A percentile compares a stretch with the other conserved stretches of the same genome.
These are phyloP conservation scores for Pseudogymnoascus sp. DNA, from an alignment of 2,329 filamentous ascomycete genomes.

Conservation along the genomic window DNA sequence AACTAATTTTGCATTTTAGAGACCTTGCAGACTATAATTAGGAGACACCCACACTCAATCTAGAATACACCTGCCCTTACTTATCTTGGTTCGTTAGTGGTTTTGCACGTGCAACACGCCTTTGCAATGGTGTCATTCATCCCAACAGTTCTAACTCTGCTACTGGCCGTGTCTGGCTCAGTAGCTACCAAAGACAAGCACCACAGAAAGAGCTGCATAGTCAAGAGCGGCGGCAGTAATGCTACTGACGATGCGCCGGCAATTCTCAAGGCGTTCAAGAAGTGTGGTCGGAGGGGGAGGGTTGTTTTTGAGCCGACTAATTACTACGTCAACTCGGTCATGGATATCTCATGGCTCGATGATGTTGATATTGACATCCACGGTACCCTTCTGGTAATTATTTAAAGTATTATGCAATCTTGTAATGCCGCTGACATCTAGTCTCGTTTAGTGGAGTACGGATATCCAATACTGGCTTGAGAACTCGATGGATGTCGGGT, in stretches of 20 bases:
- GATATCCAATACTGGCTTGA: conserved; percentile 45
- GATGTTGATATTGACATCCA: conserved; percentile 35
- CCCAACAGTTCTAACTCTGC: background rate
- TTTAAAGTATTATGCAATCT: background rate
- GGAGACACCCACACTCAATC: background rate
- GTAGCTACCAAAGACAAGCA: conserved; percentile 24
- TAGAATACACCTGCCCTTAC: background rate
- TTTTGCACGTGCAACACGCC: background rate
- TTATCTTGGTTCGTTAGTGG: background rate
- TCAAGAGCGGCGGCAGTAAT: conserved; percentile 13
- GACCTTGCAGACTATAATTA: background rate
- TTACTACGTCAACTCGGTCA: conserved; percentile 36
- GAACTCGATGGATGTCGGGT: conserved; percentile 42
- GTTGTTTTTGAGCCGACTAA: conserved; percentile 36
- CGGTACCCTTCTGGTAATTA: conserved; percentile 7
- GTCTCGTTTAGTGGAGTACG: conserved; percentile 30
- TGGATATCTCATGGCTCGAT: conserved; percentile 36
- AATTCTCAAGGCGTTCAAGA: conserved; percentile 33
- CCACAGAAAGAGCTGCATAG: conserved; percentile 11
- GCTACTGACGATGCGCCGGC: conserved; percentile 33
- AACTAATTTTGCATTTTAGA: background rate
- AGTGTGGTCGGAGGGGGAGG: conserved; percentile 33
- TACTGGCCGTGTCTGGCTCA: background rate
- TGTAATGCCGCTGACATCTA: background rate
- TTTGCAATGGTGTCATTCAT: background rate